Base-by-base conservation (phyloP, 2,329 filamentous ascomycete species). In the Juglanconis oblonga region DNA sequence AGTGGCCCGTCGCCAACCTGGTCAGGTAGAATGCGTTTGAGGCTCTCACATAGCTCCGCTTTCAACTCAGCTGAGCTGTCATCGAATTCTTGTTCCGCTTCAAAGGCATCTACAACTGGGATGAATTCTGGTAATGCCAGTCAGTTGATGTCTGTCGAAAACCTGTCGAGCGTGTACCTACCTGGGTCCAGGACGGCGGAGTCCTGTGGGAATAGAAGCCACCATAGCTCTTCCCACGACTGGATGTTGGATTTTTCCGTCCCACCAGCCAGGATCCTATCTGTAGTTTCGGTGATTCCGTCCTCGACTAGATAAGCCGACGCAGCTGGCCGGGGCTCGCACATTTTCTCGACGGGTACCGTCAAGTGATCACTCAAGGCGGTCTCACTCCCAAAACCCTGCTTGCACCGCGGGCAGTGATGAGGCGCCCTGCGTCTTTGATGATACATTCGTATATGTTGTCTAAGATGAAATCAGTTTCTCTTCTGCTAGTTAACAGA, bases 31-130 rank as follows among this genome's bases (percentile, higher is more conserved):
- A 63, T 55, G 14, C 55, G 52, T 11, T 31, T 57, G 3, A 63
- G 50, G 10, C 53, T 57, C 10, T 63, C 61, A 6, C 61, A 61
- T 1, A 63, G 54, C 6, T 63, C 61, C 1, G 58, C 47, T 24
- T 60, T 61, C n/a, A 63, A 44, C 35, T 63, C 61, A 2, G 50
- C 42, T 32, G 59, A 48, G 35, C 61, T 63, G 51, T 61, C 54
- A 29, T 63, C 61, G 11, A 63, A 47, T 11, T 58, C 55, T 55
- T 63, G 58, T 36, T 63, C 61, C 29, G 59, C 59, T 40, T 63
- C 61, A 13, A 61, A 40, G 32, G 57, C 61, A 14, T 63, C 61
- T 4, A 63, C 47, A 4, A 57, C 61, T 9, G 61, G 61, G 38
- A 57, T 52, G 9, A 58, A 57, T 24, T 61, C 61, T 63, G 13